Evolutionary conservation across 2,329 filamentous ascomycete genomes (phyloP), one percentile per base, ranked within the genome.

Genomic region (Aphanoascus verrucosus): DNA sequence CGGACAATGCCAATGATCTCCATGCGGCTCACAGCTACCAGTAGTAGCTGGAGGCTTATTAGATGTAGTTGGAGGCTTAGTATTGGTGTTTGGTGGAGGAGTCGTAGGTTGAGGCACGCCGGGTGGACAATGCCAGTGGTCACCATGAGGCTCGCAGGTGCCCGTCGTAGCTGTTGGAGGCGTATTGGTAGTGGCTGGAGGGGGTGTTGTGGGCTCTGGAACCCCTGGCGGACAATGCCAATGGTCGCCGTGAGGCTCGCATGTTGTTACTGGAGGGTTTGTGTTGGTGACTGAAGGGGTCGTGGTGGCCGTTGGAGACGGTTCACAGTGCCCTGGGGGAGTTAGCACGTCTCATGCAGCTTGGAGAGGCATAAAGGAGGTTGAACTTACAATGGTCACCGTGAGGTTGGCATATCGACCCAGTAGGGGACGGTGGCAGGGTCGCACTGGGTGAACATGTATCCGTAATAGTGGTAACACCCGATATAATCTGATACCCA

Each of bases 171-270:
- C 14, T 9, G 48, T 20, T 11, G 48, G 17, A 32, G 37, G 12
- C 7, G 35, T 20, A 12, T 4, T 14, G 6, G 19, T 17, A 17
- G 48, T 20, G 5, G 5, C 7, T 14, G 19, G 31, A 17, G 48
- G 48, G 2, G 48, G 49, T 31, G 41, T 52, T 23, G 49, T 44
- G 17, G 49, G 49, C 19, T 44, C 20, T 12, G 49, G 49, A 17
- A 52, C 49, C n/a, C 49, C 49, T n/a, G 49, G 40, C 7, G 49
- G 49, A 28, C 49, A 52, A 19, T 52, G 48, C 48, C 48, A 50
- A 23, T 50, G 48, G n/a, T 50, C 48, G 11, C 15, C 38, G 34
- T 50, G 48, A 1, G 48, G 48, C 14, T 31, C 31, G 20, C 48
- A 50, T 12, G 37, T 19, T 7, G 23, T n/a, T 14, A 38, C 19